A percentile compares a stretch with the other conserved stretches of the same genome.
phyloP scores from a whole-genome alignment of 2,329 filamentous ascomycete genomes.

The Calonectria hongkongensis region DNA sequence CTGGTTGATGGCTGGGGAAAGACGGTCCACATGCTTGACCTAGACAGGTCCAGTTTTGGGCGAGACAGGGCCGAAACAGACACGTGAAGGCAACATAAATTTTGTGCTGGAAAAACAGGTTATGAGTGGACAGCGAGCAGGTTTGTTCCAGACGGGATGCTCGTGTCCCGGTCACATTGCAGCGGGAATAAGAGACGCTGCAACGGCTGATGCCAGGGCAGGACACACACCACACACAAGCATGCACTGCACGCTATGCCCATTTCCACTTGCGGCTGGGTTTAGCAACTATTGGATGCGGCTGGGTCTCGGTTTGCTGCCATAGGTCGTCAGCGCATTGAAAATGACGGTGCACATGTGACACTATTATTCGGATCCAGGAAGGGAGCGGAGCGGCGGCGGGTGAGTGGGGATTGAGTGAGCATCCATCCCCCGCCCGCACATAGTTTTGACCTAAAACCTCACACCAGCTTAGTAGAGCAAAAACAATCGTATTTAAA shows the following conservation, averaged over 20 bases:
- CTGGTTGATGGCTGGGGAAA: conserved; percentile 1
- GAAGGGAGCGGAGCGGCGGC: not conserved
- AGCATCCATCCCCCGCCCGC: conserved; percentile 7
- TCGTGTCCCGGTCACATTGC: conserved; percentile 12
- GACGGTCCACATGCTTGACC: conserved; percentile 6
- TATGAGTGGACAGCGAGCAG: conserved; percentile 11
- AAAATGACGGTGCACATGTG: conserved; percentile 15
- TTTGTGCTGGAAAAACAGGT: not conserved
- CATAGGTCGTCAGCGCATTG: conserved; percentile 2
- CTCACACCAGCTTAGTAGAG: too few species aligned
- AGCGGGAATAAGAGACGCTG: conserved; percentile 32
- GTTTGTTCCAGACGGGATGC: conserved; percentile 10
- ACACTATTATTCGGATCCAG: conserved; percentile 15
- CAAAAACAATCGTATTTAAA: too few species aligned
- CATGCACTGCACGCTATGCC: too few species aligned
- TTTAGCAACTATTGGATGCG: conserved; percentile 25
- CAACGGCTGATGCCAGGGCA: conserved; percentile 32
- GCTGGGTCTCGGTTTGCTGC: conserved; percentile 11
- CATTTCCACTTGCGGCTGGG: conserved; percentile 21
- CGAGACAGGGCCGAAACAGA: not conserved
- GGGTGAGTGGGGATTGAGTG: not conserved
- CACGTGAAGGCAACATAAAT: not conserved
- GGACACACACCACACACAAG: not conserved
- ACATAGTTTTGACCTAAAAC: not conserved
- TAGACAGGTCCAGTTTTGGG: not conserved